Percentiles rank a stretch among this genome's conserved stretches.
These are phyloP conservation scores for Krasilnikovozyma curviuscula DNA, from an alignment of 768 basidiomycete genomes.

Conservation along the genomic window DNA sequence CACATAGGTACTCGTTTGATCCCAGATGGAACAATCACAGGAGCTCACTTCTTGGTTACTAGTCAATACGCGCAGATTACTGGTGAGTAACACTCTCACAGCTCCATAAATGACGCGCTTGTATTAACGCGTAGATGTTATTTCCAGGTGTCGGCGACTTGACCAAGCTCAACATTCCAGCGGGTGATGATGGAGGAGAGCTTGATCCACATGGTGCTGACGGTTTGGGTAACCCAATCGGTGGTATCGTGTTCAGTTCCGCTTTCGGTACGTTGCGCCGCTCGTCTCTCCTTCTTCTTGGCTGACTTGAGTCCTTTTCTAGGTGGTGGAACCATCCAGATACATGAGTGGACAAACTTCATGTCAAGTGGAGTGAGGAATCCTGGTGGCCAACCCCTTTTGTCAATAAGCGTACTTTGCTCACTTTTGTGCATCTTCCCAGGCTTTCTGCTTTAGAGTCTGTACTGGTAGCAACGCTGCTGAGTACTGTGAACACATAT, in stretches of 20 bases:
- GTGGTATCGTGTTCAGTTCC: conserved; percentile 51
- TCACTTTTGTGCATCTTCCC: conserved; percentile 32
- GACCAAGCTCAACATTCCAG: conserved; percentile 44
- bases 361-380: too few species aligned
- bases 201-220: conserved; percentile 51
- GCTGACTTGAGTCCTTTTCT: background rate
- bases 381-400: conserved; percentile 3
- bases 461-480: conserved; percentile 29
- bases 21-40: conserved; percentile 15
- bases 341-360: conserved; percentile 47
- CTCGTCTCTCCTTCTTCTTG: background rate
- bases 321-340: conserved; percentile 30
- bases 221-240: conserved; percentile 36
- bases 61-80: conserved; percentile 13
- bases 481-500: conserved; percentile 40
- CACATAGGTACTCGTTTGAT: conserved; percentile 21
- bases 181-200: conserved; percentile 43
- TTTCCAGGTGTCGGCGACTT: conserved; percentile 41
- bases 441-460: conserved; percentile 20
- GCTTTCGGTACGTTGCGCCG: conserved; percentile 34
- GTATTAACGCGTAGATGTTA: background rate
- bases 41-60: conserved; percentile 21
- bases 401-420: conserved; percentile 6
- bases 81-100: background rate
- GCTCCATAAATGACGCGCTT: background rate